Evolutionary conservation across 176 grass and related monocot species (phyloP).

Genomic region (Avena eriantha): DNA sequence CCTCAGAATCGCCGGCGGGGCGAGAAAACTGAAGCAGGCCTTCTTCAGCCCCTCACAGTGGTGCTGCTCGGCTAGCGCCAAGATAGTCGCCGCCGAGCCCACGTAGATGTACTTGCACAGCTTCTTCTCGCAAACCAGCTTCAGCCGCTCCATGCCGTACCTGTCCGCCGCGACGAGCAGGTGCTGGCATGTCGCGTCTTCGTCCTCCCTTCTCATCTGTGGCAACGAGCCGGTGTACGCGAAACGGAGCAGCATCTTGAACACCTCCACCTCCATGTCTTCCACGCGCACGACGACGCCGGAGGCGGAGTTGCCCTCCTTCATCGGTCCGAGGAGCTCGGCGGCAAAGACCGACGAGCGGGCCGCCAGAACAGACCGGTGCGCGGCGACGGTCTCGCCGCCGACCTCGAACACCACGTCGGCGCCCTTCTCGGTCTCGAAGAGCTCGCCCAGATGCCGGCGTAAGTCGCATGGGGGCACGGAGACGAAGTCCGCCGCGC

Average conservation of each 20-base stretch:
- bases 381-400: not conserved
- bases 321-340: not conserved
- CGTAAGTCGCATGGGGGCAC: not conserved
- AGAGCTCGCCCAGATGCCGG: not conserved
- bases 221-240: not conserved
- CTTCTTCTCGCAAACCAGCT: not conserved
- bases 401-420: not conserved
- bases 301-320: not conserved
- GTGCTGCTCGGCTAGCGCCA: not conserved
- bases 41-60: not conserved
- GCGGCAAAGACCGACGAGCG: not conserved
- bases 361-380: not conserved
- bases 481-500: not conserved
- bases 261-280: not conserved
- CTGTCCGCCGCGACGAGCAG: not conserved
- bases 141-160: not conserved
- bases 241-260: not conserved
- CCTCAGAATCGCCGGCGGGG: not conserved
- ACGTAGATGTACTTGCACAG: not conserved
- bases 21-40: not conserved
- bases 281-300: not conserved
- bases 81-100: not conserved
- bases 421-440: not conserved
- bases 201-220: not conserved
- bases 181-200: not conserved